Conservation (phyloP, 2,329 filamentous ascomycete species). For the Aphanoascus verrucosus region DNA sequence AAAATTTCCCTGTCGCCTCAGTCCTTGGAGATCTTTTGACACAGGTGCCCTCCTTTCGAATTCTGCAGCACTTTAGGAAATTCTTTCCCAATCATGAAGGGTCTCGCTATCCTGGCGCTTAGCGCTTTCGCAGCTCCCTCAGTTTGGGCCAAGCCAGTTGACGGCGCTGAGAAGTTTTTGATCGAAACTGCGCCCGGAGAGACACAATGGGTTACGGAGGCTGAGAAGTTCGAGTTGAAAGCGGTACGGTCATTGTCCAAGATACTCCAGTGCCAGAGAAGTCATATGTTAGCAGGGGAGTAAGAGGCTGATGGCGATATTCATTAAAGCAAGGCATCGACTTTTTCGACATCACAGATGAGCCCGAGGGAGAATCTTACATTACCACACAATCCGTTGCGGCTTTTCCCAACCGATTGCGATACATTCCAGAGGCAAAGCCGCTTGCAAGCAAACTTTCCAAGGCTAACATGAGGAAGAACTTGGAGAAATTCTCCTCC, state of each 20-base stretch:
- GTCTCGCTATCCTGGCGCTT: constrained; percentile 26
- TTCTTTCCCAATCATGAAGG: constrained; percentile 25
- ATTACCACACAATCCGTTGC: not conserved
- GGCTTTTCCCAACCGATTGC: not conserved
- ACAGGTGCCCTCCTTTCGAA: not conserved
- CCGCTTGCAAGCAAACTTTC: not conserved
- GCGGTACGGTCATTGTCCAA: constrained; percentile 45
- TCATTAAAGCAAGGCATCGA: constrained; percentile 58
- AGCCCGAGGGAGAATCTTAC: constrained; percentile 29
- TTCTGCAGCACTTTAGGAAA: not conserved
- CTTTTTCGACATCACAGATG: constrained; percentile 89
- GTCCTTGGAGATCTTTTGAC: no score
- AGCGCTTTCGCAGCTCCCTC: constrained; percentile 17
- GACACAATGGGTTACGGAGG: constrained; percentile 78
- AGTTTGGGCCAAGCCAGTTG: constrained; percentile 23
- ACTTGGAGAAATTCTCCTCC: constrained; percentile 4
- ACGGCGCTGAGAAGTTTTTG: constrained; percentile 44
- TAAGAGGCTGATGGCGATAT: constrained; percentile 1
- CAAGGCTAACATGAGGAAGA: not conserved
- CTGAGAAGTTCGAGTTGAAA: constrained; percentile 86
- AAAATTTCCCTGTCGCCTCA: no score
- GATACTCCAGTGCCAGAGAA: no score
- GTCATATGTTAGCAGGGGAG: not conserved
- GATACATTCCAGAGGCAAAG: not conserved
- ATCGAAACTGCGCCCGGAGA: constrained; percentile 75